Evolutionary conservation across 768 basidiomycete genomes (phyloP).

Genomic region (Tephrocybe sp.): DNA sequence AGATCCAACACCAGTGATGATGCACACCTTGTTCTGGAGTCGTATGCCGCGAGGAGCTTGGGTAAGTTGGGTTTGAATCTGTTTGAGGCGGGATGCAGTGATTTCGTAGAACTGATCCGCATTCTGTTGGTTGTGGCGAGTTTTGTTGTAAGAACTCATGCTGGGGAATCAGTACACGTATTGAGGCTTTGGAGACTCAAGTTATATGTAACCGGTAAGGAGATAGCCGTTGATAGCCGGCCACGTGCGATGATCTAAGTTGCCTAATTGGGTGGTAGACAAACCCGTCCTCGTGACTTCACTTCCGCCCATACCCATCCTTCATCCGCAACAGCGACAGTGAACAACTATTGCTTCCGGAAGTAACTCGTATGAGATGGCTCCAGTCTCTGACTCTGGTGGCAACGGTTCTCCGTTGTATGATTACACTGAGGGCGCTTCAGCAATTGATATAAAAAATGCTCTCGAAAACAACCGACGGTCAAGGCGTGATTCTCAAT

Average conservation of each 20-base stretch:
- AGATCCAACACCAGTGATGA: conserved; percentile 87
- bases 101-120: conserved; percentile 54
- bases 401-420: conserved; percentile 17
- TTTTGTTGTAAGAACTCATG: conserved; percentile 38
- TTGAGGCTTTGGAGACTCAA: neutral
- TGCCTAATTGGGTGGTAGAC: neutral
- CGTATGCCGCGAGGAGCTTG: conserved; percentile 49
- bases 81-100: conserved; percentile 63
- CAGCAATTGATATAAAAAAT: conserved; percentile 65
- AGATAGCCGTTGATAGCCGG: conserved; percentile 1
- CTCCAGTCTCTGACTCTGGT: conserved; percentile 35
- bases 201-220: neutral
- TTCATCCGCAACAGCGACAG: too few species aligned
- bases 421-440: conserved; percentile 89
- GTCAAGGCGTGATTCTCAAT: conserved; percentile 67
- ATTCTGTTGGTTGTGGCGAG: conserved; percentile 23
- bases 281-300: too few species aligned
- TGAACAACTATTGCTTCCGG: conserved; percentile 13
- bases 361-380: conserved; percentile 38
- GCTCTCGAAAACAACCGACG: conserved; percentile 51
- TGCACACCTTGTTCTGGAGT: conserved; percentile 75
- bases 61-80: conserved; percentile 66
- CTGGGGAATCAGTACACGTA: too few species aligned
- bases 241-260: neutral
- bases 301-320: too few species aligned